These are phyloP conservation scores for Pugionium dolabratum DNA, from an alignment of 345 rosid species.

Conservation along the genomic window DNA sequence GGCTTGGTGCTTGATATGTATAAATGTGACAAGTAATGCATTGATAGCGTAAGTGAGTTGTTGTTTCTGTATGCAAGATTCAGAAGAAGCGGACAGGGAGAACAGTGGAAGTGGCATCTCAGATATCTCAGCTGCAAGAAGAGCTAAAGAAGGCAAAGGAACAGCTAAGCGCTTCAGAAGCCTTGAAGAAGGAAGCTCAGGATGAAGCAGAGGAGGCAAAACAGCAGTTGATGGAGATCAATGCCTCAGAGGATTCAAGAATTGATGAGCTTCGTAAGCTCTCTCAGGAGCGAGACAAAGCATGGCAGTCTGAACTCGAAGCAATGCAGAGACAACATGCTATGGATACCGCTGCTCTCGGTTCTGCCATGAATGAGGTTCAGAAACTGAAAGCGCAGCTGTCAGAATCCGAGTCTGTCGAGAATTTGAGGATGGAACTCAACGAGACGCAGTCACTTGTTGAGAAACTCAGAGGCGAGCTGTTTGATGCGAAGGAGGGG, in stretches of 20 bases:
- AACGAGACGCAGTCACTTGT: conserved; percentile 65
- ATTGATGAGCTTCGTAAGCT: conserved; percentile 77
- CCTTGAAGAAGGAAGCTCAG: conserved; percentile 64
- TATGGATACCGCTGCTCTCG: conserved; percentile 75
- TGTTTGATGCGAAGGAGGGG: conserved; percentile 64
- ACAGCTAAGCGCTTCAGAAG: conserved; percentile 68
- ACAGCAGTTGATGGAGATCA: conserved; percentile 70
- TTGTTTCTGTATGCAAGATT: conserved; percentile 33
- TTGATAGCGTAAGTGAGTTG: too few relatives aligned
- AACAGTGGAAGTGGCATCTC: conserved; percentile 64
- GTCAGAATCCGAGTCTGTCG: conserved; percentile 66
- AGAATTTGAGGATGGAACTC: conserved; percentile 64
- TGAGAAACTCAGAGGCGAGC: conserved; percentile 65
- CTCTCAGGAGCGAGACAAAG: conserved; percentile 86
- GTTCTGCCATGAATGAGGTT: conserved; percentile 83
- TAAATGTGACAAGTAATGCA: too few relatives aligned
- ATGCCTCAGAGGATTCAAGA: conserved; percentile 76
- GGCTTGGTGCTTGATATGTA: conserved; percentile 4
- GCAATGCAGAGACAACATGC: conserved; percentile 85
- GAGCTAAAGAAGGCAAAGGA: conserved; percentile 81
- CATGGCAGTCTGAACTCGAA: conserved; percentile 96
- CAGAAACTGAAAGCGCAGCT: conserved; percentile 87
- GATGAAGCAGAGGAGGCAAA: conserved; percentile 80
- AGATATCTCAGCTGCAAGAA: conserved; percentile 73
- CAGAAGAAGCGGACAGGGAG: conserved; percentile 63